Conservation (phyloP, 192 early-diverging fungal species). For the Coemansia sp. region DNA sequence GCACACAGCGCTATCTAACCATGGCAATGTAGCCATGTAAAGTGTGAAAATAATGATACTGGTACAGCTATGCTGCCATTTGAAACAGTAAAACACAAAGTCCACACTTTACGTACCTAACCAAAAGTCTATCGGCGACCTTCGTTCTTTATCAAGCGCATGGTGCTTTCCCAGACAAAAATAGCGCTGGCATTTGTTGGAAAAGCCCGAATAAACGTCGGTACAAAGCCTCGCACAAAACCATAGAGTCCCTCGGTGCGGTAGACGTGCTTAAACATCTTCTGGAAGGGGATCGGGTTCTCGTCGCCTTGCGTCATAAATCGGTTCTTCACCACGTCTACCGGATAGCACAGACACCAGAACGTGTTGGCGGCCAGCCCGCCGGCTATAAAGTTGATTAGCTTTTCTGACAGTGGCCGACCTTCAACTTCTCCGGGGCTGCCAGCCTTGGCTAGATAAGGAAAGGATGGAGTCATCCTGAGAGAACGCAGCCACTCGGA, state of each 20-base stretch:
- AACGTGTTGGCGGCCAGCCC: conserved; percentile 88
- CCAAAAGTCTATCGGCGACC: conserved; percentile 13
- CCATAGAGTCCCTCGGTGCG: conserved; percentile 70
- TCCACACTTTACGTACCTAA: no score
- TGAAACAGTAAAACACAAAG: not conserved
- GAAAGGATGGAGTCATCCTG: conserved; percentile 44
- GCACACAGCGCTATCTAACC: not conserved
- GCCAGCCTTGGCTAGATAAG: conserved; percentile 17
- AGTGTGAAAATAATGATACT: not conserved
- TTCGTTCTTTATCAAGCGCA: conserved; percentile 52
- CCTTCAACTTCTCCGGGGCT: conserved; percentile 4
- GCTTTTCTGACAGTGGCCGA: conserved; percentile 55
- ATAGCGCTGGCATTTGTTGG: conserved; percentile 96
- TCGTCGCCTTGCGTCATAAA: conserved; percentile 89
- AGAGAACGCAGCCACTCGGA: conserved; percentile 41
- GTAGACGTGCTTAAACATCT: conserved; percentile 48
- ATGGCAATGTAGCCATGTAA: conserved; percentile 3
- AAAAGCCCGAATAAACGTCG: conserved; percentile 87
- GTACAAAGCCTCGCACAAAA: conserved; percentile 89
- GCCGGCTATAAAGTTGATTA: conserved; percentile 71
- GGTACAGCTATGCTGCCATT: not conserved
- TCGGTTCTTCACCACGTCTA: conserved; percentile 88
- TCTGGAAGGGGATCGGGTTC: conserved; percentile 52
- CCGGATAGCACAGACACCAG: conserved; percentile 81
- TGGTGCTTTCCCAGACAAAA: conserved; percentile 78